Conservation (phyloP, 176 grass and related monocot genomes). For the Bolboschoenus planiculmis region DNA sequence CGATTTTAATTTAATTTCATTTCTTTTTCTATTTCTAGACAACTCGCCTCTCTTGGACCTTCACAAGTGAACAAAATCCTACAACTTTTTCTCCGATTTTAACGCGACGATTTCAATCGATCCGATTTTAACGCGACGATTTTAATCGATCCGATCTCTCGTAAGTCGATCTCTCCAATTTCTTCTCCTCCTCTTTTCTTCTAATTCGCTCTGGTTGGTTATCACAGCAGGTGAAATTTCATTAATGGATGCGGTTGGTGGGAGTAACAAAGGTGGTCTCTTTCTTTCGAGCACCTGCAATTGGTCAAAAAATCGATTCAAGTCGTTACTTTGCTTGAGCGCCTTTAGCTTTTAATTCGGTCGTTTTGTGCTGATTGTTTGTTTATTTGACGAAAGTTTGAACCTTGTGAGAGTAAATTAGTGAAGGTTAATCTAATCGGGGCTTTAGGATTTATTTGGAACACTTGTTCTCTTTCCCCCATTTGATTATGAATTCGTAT, state of each 20-base stretch:
- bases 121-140: not conserved
- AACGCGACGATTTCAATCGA: too few species aligned
- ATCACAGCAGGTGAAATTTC: not conserved
- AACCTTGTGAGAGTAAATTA: not conserved
- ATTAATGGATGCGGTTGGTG: not conserved
- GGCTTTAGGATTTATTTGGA: not conserved
- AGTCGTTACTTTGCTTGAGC: not conserved
- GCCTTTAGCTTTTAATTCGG: not conserved
- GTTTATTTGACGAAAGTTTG: not conserved
- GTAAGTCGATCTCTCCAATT: not conserved
- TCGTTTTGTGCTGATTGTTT: not conserved
- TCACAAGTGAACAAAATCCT: not conserved
- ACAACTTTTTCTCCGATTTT: not conserved
- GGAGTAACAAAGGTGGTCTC: not conserved
- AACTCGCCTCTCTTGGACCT: not conserved
- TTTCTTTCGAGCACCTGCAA: not conserved
- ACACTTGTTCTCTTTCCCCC: not conserved
- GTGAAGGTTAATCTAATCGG: not conserved
- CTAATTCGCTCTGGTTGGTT: not conserved
- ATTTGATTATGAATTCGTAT: not conserved
- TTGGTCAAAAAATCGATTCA: not conserved
- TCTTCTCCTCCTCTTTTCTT: not conserved
- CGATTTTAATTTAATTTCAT: not conserved
- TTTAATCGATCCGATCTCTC: not conserved
- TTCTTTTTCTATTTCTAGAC: not conserved